Conservation (phyloP, 2,329 filamentous ascomycete species). For the Ophiostoma montium region DNA sequence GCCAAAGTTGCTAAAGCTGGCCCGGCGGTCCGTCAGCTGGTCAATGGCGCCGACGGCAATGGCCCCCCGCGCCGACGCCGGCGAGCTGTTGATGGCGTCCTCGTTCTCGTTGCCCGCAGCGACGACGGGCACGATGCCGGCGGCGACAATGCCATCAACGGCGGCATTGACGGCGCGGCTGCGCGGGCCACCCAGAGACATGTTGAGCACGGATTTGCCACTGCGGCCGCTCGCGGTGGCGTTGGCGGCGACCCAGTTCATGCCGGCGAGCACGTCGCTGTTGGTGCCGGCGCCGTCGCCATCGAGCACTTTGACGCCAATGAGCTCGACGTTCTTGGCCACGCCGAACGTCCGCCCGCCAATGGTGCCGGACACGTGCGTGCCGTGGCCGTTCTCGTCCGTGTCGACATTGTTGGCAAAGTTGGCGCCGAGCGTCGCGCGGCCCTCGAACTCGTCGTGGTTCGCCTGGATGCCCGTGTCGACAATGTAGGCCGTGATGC, state of each 20-base stretch:
- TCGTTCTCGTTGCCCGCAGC: conserved; percentile 44
- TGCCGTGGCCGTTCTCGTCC: conserved; percentile 12
- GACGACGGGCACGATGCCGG: conserved; percentile 43
- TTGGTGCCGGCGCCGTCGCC: conserved; percentile 32
- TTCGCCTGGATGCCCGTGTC: conserved; percentile 47
- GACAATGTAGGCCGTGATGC: conserved; percentile 48
- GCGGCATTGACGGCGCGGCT: conserved; percentile 41
- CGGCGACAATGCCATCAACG: conserved; percentile 29
- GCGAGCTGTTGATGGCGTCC: conserved; percentile 36
- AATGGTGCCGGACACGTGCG: conserved; percentile 48
- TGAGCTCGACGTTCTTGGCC: conserved; percentile 32
- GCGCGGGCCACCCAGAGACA: conserved; percentile 41
- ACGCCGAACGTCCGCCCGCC: conserved; percentile 47
- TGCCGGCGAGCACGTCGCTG: conserved; percentile 41
- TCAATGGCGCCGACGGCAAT: conserved; percentile 48
- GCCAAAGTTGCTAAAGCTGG: conserved; percentile 47
- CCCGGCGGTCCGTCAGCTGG: conserved; percentile 31
- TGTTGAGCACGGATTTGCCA: conserved; percentile 48
- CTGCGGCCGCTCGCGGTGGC: conserved; percentile 25
- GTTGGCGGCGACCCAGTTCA: conserved; percentile 40
- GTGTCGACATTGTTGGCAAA: background rate
- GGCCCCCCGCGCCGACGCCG: conserved; percentile 39
- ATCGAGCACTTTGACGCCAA: conserved; percentile 49
- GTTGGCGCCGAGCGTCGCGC: conserved; percentile 23
- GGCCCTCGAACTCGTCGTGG: conserved; percentile 43